A percentile compares a stretch with the other conserved stretches of the same genome.
Conservation (phyloP, 164 flowering plant genomes). For the Taxillus chinensis region DNA sequence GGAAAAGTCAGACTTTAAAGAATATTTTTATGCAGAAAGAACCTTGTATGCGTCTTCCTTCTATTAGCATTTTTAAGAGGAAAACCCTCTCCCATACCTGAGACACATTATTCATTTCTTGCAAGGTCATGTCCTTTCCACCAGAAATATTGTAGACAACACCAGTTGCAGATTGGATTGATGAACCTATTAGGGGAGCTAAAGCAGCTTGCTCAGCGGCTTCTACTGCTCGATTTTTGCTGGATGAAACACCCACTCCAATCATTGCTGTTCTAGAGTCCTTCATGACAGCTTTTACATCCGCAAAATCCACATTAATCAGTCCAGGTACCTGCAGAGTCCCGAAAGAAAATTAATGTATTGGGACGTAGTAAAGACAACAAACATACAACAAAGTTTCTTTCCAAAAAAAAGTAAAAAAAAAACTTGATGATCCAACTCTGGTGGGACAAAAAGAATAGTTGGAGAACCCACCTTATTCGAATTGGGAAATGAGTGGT, state of each 20-base stretch:
- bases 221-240: conserved; percentile 98
- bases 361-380: too few relatives aligned
- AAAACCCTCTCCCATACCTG: conserved; percentile 39
- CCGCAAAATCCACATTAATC: conserved; percentile 98
- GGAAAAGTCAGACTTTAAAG: too few relatives aligned
- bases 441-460: too few relatives aligned
- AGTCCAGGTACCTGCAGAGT: conserved; percentile 88
- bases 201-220: conserved; percentile 97
- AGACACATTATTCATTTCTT: conserved; percentile 94
- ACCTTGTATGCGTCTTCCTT: too few relatives aligned
- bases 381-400: too few relatives aligned
- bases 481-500: too few relatives aligned
- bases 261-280: conserved; percentile 99
- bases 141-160: conserved; percentile 96
- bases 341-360: background rate
- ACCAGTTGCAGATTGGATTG: conserved; percentile 93
- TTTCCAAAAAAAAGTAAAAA: too few relatives aligned
- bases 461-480: too few relatives aligned
- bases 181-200: conserved; percentile 91
- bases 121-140: conserved; percentile 96
- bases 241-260: conserved; percentile 95
- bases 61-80: background rate
- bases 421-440: too few relatives aligned
- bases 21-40: too few relatives aligned
- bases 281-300: conserved; percentile 97